phyloP scores from a whole-genome alignment of 805 yeast genomes.

The Wickerhamomyces subpelliculosus region DNA sequence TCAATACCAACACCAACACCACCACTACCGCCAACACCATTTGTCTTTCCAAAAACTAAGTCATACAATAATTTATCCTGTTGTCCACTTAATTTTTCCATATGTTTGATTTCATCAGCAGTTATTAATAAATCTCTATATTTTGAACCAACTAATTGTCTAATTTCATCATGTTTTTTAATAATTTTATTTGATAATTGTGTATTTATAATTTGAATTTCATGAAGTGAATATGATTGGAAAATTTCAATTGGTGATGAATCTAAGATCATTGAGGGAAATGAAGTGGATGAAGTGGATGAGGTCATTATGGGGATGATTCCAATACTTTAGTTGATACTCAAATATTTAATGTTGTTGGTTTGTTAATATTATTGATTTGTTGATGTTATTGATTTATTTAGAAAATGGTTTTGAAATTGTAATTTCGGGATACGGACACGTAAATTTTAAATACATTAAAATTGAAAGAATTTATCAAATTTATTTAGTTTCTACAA shows the following conservation, averaged over 20 bases:
- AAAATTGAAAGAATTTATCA: too few species aligned
- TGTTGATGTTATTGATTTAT: too few species aligned
- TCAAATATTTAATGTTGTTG: too few species aligned
- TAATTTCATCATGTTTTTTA: conserved; percentile 13
- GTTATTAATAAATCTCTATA: conserved; percentile 19
- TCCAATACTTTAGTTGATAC: too few species aligned
- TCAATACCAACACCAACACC: conserved; percentile 12
- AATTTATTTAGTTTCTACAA: too few species aligned
- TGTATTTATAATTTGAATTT: neutral
- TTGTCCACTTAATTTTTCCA: conserved; percentile 12
- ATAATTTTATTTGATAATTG: neutral
- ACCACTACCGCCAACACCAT: conserved; percentile 4
- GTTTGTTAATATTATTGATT: too few species aligned
- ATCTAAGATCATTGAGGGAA: too few species aligned
- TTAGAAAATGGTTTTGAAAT: too few species aligned
- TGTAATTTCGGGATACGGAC: too few species aligned
- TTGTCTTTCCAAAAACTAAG: conserved; percentile 13
- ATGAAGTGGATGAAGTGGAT: too few species aligned
- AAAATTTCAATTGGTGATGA: neutral
- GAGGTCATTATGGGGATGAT: too few species aligned
- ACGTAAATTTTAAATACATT: too few species aligned
- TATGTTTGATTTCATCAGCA: conserved; percentile 19
- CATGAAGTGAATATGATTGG: neutral
- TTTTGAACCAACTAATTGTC: conserved; percentile 18
- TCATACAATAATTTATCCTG: conserved; percentile 17